Conservation (phyloP, 2,329 filamentous ascomycete species). For the Fusarium sp. region DNA sequence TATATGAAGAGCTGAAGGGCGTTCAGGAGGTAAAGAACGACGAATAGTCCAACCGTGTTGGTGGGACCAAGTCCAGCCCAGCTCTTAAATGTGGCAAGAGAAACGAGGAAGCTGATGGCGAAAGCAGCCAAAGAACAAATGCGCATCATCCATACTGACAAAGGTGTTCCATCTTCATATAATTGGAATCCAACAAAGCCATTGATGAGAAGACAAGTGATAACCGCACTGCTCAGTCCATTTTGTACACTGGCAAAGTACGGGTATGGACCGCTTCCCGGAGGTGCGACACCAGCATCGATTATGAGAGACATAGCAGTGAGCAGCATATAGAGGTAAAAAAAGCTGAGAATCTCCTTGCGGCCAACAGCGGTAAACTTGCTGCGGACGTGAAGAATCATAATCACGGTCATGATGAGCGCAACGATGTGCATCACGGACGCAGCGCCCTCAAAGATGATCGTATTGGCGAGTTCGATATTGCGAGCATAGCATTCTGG, state of each 20-base stretch:
- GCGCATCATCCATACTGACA: slow-evolving; percentile 94
- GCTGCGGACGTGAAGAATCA: slow-evolving; percentile 95
- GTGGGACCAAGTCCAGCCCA: slow-evolving; percentile 88
- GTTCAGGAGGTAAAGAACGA: slow-evolving; percentile 92
- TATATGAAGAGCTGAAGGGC: slow-evolving; percentile 89
- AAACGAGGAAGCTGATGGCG: slow-evolving; percentile 85
- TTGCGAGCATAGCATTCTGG: slow-evolving; percentile 93
- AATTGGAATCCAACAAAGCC: slow-evolving; percentile 98
- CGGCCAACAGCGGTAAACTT: slow-evolving; percentile 97
- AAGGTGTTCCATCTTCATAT: slow-evolving; percentile 94
- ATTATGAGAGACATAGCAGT: slow-evolving; percentile 90
- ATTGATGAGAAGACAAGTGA: slow-evolving; percentile 93
- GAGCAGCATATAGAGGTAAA: slow-evolving; percentile 94
- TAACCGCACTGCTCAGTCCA: slow-evolving; percentile 85
- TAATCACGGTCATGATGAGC: slow-evolving; percentile 92
- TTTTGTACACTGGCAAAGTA: slow-evolving; percentile 93
- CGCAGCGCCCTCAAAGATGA: slow-evolving; percentile 95
- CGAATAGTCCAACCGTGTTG: slow-evolving; percentile 89
- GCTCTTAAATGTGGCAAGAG: slow-evolving; percentile 90
- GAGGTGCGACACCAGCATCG: slow-evolving; percentile 91
- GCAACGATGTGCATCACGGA: slow-evolving; percentile 93
- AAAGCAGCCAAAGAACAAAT: slow-evolving; percentile 84
- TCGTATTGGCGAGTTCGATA: slow-evolving; percentile 96
- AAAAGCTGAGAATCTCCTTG: slow-evolving; percentile 85
- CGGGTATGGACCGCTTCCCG: slow-evolving; percentile 81